Percentiles rank a stretch among this genome's conserved stretches.
Evolutionary conservation across 2,329 filamentous ascomycete species (phyloP).

Genomic region (Claviceps arundinis): DNA sequence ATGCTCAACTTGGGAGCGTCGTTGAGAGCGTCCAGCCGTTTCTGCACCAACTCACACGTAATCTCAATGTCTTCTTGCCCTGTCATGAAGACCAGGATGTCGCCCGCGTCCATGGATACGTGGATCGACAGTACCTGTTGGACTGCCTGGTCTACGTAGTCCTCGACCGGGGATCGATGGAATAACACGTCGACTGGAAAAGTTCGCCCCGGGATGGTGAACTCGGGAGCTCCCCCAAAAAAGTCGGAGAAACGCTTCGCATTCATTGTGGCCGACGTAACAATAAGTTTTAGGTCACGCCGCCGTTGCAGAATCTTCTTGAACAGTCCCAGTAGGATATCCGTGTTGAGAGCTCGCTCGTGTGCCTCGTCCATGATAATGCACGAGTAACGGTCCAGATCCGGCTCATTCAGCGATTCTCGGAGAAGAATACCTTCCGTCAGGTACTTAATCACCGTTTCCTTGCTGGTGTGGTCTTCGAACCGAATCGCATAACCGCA

Average conservation of each 20-base stretch:
- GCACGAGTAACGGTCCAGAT: constrained; percentile 91
- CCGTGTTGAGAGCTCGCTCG: constrained; percentile 90
- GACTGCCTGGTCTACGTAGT: constrained; percentile 94
- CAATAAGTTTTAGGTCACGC: constrained; percentile 87
- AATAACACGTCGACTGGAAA: constrained; percentile 97
- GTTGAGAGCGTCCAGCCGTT: constrained; percentile 76
- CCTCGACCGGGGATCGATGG: constrained; percentile 85
- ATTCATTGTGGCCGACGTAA: constrained; percentile 98
- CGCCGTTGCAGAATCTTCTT: constrained; percentile 90
- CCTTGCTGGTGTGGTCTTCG: constrained; percentile 91
- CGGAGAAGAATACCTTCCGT: constrained; percentile 89
- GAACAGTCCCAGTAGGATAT: constrained; percentile 93
- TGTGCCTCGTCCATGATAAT: constrained; percentile 99
- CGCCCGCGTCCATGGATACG: constrained; percentile 81
- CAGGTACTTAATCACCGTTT: constrained; percentile 98
- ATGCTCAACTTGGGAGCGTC: constrained; percentile 92
- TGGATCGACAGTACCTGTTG: constrained; percentile 94
- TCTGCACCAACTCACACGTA: constrained; percentile 85
- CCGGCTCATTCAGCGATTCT: constrained; percentile 83
- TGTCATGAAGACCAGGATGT: constrained; percentile 98
- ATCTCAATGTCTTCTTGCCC: constrained; percentile 97
- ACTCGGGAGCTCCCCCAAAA: constrained; percentile 90
- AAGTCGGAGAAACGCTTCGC: constrained; percentile 91
- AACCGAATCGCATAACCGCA: constrained; percentile 98
- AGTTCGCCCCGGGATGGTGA: constrained; percentile 87